Percentiles rank a stretch among this genome's conserved stretches.
These are phyloP conservation scores for Neurospora intermedia DNA, from an alignment of 495 filamentous ascomycete species.

Conservation along the genomic window DNA sequence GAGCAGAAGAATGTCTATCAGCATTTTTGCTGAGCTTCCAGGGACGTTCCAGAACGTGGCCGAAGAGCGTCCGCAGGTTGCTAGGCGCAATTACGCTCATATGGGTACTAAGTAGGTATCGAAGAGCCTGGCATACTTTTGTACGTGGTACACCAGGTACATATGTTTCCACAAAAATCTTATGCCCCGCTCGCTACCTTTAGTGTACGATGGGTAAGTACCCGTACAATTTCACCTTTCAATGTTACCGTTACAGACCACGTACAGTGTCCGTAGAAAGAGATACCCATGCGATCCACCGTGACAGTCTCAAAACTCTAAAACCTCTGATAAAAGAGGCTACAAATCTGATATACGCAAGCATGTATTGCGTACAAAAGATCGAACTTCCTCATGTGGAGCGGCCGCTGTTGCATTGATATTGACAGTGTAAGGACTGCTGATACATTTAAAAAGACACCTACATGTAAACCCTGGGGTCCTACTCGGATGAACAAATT, in stretches of 20 bases:
- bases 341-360: neutral
- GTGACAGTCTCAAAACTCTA: neutral
- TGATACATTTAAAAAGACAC: neutral
- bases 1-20: neutral
- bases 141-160: neutral
- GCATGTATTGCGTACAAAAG: neutral
- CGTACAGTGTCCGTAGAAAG: neutral
- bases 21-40: neutral
- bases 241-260: neutral
- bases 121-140: neutral
- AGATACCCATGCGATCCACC: neutral
- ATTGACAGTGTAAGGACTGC: neutral
- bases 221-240: neutral
- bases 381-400: too few species aligned
- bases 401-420: neutral
- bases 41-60: neutral
- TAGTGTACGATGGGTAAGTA: neutral
- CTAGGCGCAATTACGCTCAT: neutral
- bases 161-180: neutral
- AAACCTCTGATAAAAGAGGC: neutral
- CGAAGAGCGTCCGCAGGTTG: neutral
- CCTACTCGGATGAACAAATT: neutral
- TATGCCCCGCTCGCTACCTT: neutral
- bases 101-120: neutral
- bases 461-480: neutral